A percentile compares a stretch with the other conserved stretches of the same genome.
These are phyloP conservation scores for Claviceps sp. DNA, from an alignment of 2,329 filamentous ascomycete genomes.

Conservation along the genomic window DNA sequence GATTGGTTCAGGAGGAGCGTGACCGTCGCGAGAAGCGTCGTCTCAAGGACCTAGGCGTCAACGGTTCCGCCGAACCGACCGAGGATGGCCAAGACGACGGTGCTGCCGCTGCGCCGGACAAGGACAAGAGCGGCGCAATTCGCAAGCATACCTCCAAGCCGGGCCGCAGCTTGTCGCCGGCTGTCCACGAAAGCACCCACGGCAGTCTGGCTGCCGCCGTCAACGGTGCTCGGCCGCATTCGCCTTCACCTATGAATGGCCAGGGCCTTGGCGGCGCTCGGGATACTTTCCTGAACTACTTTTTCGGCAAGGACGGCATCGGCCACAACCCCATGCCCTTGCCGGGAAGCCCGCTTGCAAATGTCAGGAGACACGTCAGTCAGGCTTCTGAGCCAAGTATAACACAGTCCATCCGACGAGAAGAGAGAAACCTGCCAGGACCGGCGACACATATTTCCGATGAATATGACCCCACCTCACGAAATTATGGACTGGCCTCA, in stretches of 20 bases:
- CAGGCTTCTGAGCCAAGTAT: constrained; percentile 71
- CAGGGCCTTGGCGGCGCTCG: constrained; percentile 50
- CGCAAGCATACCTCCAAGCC: constrained; percentile 23
- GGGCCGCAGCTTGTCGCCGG: constrained; percentile 71
- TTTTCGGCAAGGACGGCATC: constrained; percentile 88
- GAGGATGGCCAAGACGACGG: constrained; percentile 48
- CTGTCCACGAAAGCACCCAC: constrained; percentile 54
- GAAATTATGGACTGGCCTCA: constrained; percentile 29
- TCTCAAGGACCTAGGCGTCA: constrained; percentile 71
- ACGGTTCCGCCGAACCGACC: constrained; percentile 56
- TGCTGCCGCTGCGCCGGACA: constrained; percentile 25
- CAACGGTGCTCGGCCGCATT: constrained; percentile 38
- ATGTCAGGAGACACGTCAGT: constrained; percentile 52
- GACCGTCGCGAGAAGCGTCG: constrained; percentile 73
- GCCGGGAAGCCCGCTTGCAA: constrained; percentile 17
- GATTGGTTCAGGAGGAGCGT: constrained; percentile 66
- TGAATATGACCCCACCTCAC: constrained; percentile 28
- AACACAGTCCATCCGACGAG: constrained; percentile 68
- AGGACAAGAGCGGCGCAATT: constrained; percentile 26
- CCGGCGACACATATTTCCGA: constrained; percentile 28
- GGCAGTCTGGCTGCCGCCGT: constrained; percentile 49
- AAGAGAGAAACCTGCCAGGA: constrained; percentile 42
- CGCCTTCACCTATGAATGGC: constrained; percentile 42
- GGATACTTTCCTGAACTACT: constrained; percentile 96
- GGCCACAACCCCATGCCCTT: constrained; percentile 21